Evolutionary conservation across 768 basidiomycete genomes (phyloP).

Genomic region (Chiua virens): DNA sequence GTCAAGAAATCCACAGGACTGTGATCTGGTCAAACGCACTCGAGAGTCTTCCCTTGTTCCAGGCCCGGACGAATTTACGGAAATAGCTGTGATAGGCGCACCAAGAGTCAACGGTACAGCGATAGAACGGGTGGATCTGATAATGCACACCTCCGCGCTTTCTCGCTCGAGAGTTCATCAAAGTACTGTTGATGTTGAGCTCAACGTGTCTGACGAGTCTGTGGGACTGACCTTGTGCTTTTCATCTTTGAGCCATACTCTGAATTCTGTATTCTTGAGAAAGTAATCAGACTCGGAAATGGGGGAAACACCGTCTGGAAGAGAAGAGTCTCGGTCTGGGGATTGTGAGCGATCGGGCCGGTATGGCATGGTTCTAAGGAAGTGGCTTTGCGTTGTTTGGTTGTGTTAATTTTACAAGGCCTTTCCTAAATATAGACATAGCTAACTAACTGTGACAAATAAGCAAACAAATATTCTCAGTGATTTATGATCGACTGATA

Average conservation of each 20-base stretch:
- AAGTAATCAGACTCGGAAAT: slow-evolving; percentile 89
- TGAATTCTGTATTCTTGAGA: slow-evolving; percentile 83
- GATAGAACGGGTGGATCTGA: slow-evolving; percentile 27
- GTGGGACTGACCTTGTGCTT: slow-evolving; percentile 49
- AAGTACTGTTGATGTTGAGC: slow-evolving; percentile 61
- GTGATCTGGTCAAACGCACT: slow-evolving; percentile 37
- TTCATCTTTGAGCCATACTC: slow-evolving; percentile 80
- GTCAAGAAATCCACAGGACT: background rate
- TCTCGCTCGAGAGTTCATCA: slow-evolving; percentile 81
- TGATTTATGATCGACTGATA: too few relatives aligned
- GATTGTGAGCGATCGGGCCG: slow-evolving; percentile 40
- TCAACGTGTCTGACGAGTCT: background rate
- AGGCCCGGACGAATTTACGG: slow-evolving; percentile 88
- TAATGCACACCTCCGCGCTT: slow-evolving; percentile 63
- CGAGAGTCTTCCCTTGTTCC: slow-evolving; percentile 78
- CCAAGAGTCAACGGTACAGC: slow-evolving; percentile 17
- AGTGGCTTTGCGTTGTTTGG: slow-evolving; percentile 7
- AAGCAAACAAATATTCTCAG: too few relatives aligned
- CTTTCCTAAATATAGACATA: background rate
- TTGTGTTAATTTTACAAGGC: slow-evolving; percentile 6
- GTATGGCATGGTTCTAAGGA: slow-evolving; percentile 7
- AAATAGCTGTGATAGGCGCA: slow-evolving; percentile 73
- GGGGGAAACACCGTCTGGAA: slow-evolving; percentile 57
- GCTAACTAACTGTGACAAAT: background rate
- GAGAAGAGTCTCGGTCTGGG: slow-evolving; percentile 40